phyloP scores from a whole-genome alignment of 257 asterid species.

The Primulina eburnea region DNA sequence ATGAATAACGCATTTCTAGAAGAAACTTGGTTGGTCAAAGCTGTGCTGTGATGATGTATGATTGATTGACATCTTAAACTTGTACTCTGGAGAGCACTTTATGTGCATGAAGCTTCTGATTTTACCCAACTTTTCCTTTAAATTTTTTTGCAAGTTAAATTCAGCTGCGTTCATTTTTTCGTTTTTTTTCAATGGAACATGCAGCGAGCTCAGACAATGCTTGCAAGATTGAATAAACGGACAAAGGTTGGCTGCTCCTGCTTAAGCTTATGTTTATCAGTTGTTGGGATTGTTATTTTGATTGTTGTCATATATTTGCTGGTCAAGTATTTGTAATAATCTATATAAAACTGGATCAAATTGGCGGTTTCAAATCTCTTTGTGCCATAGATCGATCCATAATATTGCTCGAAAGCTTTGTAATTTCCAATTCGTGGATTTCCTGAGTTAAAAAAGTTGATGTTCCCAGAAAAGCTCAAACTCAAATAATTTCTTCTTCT shows the following conservation, averaged over 20 bases:
- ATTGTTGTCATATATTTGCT: constrained; percentile 59
- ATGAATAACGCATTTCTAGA: background rate
- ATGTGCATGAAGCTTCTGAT: background rate
- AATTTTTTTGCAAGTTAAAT: background rate
- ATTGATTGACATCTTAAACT: constrained; percentile 11
- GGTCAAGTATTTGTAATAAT: constrained; percentile 63
- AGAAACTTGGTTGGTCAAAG: constrained; percentile 1
- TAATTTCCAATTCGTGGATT: constrained; percentile 11
- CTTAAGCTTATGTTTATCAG: constrained; percentile 60
- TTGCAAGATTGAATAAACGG: constrained; percentile 67
- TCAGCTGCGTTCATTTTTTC: constrained; percentile 10
- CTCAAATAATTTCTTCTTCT: too few species aligned
- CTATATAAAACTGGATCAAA: background rate
- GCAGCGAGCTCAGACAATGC: constrained; percentile 81
- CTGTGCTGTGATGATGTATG: background rate
- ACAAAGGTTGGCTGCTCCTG: constrained; percentile 95
- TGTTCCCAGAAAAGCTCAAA: too few species aligned
- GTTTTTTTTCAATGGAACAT: constrained; percentile 21
- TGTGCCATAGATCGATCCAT: background rate
- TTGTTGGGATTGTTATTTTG: constrained; percentile 64
- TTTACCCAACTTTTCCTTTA: background rate
- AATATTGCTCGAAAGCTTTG: background rate
- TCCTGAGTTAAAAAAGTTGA: background rate
- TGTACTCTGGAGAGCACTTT: background rate
- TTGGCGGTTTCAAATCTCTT: constrained; percentile 6